Base-by-base conservation (phyloP, 1,284 basidiomycete species). In the Psilocybe mexicana region DNA sequence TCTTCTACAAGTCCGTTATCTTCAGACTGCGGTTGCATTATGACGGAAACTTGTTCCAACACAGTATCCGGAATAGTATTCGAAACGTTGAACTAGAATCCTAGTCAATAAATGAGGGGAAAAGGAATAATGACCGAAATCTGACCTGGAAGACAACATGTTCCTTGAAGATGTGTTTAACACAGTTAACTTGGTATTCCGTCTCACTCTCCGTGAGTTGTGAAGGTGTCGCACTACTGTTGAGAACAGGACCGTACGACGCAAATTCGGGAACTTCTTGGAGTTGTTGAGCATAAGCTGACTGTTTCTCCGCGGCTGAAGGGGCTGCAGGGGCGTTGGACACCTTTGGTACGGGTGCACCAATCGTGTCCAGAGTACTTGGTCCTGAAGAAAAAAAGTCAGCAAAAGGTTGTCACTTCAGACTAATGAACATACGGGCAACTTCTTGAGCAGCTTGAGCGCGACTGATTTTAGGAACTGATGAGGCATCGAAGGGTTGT, bases 21-120 rank as follows among this genome's bases (percentile, higher is more conserved):
- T 33, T 94, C 93, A 8, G 83, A 78, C 47, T 89, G 83, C 3
- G 92, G 85, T 63, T 89, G 84, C 88, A 98, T 96, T 65, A 94
- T 83, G 10, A 99, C 93, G n/a, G 94, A 92, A 18, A 97, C 94
- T 66, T 96, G 88, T 72, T 99, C 97, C 60, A 99, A 80, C 4
- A 99, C 90, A 2, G 94, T 96, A 72, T 99, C 97, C n/a, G 94
- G 89, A 55, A 99, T 83, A n/a, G 97, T 99, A 73, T 99, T 99
- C 58, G 94, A 93, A 52, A 99, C 87, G 77, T 98, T 98, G 85
- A 94, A 98, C 90, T 99, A 52, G 1, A 44, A 49, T 66, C 61
- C 24, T 6, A 42, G 30, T 57, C 43, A 54, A 47, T 35, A 28
- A 18, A 25, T 24, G 40, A 43, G 18, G 18, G 18, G 12, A 38